Evolutionary conservation across 139 green algal genomes (phyloP), one percentile per base, ranked within the genome.

Genomic region (Microglena sp.): DNA sequence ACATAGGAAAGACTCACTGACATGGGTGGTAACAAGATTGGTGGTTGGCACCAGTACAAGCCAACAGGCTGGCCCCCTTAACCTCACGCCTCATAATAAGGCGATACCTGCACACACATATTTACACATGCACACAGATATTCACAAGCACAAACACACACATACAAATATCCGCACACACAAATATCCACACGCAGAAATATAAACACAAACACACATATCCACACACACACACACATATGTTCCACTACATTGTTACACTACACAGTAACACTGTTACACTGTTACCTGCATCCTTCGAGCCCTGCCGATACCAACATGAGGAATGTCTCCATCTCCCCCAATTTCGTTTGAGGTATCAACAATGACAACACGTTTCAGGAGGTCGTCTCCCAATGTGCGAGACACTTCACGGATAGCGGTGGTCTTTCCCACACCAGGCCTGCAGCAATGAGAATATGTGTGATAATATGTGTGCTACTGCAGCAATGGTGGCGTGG

Each of bases 341-440:
- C 82, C 92, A 59, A 59, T 18, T 24, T 6, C 28, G 18, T 62
- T 7, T 45, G 8, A 64, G n/a, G 30, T 15, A 53, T 36, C 60
- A 82, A 98, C 88, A 24, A 90, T 88, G 31, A 93, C 84, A 1
- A 93, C 86, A 1, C 89, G 81, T 66, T 89, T 87, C 32, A 76
- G 60, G 21, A 89, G 55, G 34, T 89, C 83, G 70, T 96, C 91
- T 2, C 86, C 77, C 8, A 98, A 75, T 66, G 95, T 69, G 15
- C 62, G 33, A 32, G 58, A 66, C 15, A 72, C 68, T 64, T 86
- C 79, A 0, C 77, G 71, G 61, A 95, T 91, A 18, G 87, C 86
- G 0, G 89, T 98, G 0, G 92, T 98, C 80, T 98, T 98, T 60
- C 91, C 91, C n/a, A 95, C 90, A 26, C 91, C 91, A 1, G 89